Conservation (phyloP, 2,329 filamentous ascomycete species). For the Cladophialophora immunda region DNA sequence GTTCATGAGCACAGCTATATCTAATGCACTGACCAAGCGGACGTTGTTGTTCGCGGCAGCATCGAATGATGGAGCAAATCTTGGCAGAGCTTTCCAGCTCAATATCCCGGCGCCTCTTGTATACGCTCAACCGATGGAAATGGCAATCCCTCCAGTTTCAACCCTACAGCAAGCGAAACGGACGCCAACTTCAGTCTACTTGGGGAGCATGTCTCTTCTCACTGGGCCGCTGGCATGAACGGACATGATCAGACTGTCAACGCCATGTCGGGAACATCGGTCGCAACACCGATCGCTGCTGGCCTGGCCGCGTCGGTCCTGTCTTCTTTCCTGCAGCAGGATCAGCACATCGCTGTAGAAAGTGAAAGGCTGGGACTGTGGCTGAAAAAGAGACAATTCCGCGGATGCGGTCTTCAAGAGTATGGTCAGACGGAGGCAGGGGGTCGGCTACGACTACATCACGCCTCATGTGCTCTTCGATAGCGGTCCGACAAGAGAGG, state of each 20-base stretch:
- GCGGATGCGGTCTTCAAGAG: conserved; percentile 21
- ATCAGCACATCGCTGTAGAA: conserved; percentile 17
- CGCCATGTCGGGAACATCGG: conserved; percentile 17
- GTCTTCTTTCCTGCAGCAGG: conserved; percentile 16
- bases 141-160: conserved; percentile 22
- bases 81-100: conserved; percentile 22
- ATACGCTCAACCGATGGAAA: conserved; percentile 25
- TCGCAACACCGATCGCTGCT: conserved; percentile 20
- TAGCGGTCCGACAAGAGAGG: conserved; percentile 17
- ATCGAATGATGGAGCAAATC: conserved; percentile 27
- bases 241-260: conserved; percentile 17
- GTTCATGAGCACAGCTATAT: conserved; percentile 16
- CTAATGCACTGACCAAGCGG: conserved; percentile 20
- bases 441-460: conserved; percentile 21
- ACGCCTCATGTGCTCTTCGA: conserved; percentile 23
- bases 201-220: conserved; percentile 16
- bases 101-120: conserved; percentile 17
- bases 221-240: conserved; percentile 15
- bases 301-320: conserved; percentile 20
- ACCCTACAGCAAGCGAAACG: conserved; percentile 22
- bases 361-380: conserved; percentile 14
- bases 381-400: conserved; percentile 23
- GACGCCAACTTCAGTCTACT: conserved; percentile 19
- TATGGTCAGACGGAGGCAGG: conserved; percentile 20
- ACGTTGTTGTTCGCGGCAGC: conserved; percentile 34